These are phyloP conservation scores for Penicillium fuscoglaucum DNA, from an alignment of 2,329 filamentous ascomycete species.

Conservation along the genomic window DNA sequence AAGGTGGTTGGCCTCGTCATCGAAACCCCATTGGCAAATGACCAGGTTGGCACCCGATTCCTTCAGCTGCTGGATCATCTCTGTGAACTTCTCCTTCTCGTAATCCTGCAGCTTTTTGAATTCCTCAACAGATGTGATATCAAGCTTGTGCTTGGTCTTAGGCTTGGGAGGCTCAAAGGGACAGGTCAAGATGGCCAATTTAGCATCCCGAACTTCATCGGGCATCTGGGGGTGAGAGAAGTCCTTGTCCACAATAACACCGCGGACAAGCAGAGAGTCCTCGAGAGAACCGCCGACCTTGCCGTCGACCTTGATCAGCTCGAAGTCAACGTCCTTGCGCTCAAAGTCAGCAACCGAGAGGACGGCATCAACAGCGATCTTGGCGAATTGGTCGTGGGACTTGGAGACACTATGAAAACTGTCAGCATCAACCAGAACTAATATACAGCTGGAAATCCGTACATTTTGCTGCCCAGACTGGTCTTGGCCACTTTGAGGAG, in stretches of 20 bases:
- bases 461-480: slow-evolving; percentile 94
- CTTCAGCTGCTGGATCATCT: slow-evolving; percentile 99
- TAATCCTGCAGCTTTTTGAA: slow-evolving; percentile 98
- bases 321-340: slow-evolving; percentile 96
- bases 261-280: slow-evolving; percentile 92
- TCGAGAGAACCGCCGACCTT: slow-evolving; percentile 94
- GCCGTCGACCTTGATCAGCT: slow-evolving; percentile 98
- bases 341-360: slow-evolving; percentile 94
- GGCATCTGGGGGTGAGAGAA: slow-evolving; percentile 99
- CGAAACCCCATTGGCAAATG: slow-evolving; percentile 99
- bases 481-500: slow-evolving; percentile 93
- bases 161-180: slow-evolving; percentile 98
- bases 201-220: slow-evolving; percentile 88
- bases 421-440: slow-evolving; percentile 17
- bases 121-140: slow-evolving; percentile 95
- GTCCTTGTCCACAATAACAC: slow-evolving; percentile 98
- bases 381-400: slow-evolving; percentile 95
- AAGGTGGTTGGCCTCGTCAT: slow-evolving; percentile 97
- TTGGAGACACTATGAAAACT: slow-evolving; percentile 70
- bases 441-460: slow-evolving; percentile 16
- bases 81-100: slow-evolving; percentile 91
- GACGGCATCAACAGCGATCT: slow-evolving; percentile 95
- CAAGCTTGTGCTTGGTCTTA: slow-evolving; percentile 99
- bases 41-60: slow-evolving; percentile 94
- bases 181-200: slow-evolving; percentile 95